Evolutionary conservation across 2,329 filamentous ascomycete genomes (phyloP).

Genomic region (Talaromyces albobiverticillius): DNA sequence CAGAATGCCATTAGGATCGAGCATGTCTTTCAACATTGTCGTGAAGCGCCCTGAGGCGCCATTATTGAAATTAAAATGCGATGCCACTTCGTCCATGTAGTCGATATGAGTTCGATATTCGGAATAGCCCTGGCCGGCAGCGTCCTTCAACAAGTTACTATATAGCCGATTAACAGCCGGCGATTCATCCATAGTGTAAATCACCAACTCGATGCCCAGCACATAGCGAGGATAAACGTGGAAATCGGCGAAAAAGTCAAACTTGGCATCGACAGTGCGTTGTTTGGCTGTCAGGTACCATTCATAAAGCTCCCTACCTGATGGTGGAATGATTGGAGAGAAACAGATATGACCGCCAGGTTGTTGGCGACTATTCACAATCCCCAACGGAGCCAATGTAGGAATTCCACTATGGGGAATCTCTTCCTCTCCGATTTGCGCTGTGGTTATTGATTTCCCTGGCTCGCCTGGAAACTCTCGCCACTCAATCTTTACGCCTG

Average conservation of each 20-base stretch:
- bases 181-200: not conserved
- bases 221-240: conserved; percentile 12
- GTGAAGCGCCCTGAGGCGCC: conserved; percentile 43
- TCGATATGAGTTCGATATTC: conserved; percentile 15
- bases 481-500: no score
- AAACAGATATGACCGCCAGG: conserved; percentile 45
- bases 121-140: conserved; percentile 12
- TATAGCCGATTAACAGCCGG: no score
- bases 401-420: no score
- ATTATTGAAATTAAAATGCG: conserved; percentile 44
- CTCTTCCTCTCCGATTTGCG: no score
- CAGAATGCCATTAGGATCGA: conserved; percentile 50
- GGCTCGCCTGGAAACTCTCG: no score
- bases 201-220: conserved; percentile 36
- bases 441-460: no score
- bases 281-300: no score
- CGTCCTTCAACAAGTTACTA: conserved; percentile 6
- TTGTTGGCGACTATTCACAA: no score
- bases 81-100: conserved; percentile 31
- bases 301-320: no score
- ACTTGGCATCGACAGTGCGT: no score
- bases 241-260: conserved; percentile 42
- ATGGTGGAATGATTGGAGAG: conserved; percentile 18
- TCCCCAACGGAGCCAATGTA: no score
- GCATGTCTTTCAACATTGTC: conserved; percentile 45